Percentiles rank a stretch among this genome's conserved stretches.
These are phyloP conservation scores for Porphyrellus cyaneotinctus DNA, from an alignment of 768 basidiomycete genomes.

Conservation along the genomic window DNA sequence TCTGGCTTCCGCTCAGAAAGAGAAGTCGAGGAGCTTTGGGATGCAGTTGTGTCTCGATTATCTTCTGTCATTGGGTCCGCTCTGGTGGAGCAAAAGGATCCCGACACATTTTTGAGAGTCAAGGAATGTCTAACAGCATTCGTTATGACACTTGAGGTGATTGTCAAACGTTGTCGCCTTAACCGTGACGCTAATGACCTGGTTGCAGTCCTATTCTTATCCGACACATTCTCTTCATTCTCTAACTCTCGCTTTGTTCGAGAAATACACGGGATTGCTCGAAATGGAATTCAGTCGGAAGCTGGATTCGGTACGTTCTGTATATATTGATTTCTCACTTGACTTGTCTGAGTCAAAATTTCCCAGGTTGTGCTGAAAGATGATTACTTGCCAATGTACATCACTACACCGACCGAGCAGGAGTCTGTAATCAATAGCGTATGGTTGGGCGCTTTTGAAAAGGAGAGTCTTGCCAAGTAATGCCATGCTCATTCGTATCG, in stretches of 20 bases:
- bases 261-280: constrained; percentile 80
- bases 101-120: constrained; percentile 74
- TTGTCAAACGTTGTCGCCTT: constrained; percentile 8
- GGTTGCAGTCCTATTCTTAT: constrained; percentile 74
- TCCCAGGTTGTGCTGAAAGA: constrained; percentile 77
- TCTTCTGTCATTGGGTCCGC: constrained; percentile 70
- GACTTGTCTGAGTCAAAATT: not conserved
- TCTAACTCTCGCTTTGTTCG: constrained; percentile 84
- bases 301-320: constrained; percentile 67
- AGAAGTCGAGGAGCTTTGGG: constrained; percentile 96
- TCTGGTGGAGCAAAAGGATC: constrained; percentile 68
- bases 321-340: not conserved
- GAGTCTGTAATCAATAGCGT: constrained; percentile 74
- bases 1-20: constrained; percentile 84
- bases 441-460: constrained; percentile 74
- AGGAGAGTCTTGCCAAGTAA: constrained; percentile 54
- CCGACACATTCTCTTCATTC: constrained; percentile 77
- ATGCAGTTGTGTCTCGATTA: constrained; percentile 71
- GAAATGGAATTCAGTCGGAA: constrained; percentile 75
- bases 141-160: constrained; percentile 88
- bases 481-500: not conserved
- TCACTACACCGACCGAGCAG: constrained; percentile 55
- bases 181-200: constrained; percentile 1
- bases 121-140: constrained; percentile 85
- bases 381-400: constrained; percentile 86